These are phyloP conservation scores for Sclerotinia nivalis DNA, from an alignment of 2,329 filamentous ascomycete species.

Conservation along the genomic window DNA sequence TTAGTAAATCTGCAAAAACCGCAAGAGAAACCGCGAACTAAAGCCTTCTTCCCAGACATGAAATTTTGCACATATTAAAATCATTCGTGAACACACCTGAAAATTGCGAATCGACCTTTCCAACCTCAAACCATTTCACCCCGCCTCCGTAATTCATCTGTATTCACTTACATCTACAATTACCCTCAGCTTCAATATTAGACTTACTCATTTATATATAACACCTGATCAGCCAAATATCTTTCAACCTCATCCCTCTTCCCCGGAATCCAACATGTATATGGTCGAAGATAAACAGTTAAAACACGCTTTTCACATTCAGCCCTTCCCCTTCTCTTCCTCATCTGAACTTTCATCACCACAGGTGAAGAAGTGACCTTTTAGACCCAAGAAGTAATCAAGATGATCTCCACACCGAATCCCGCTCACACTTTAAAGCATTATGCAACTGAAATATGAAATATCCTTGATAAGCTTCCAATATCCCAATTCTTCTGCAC, in stretches of 20 bases:
- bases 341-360: too few species aligned
- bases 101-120: neutral
- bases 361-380: too few species aligned
- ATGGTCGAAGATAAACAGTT: neutral
- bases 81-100: neutral
- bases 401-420: neutral
- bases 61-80: neutral
- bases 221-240: neutral
- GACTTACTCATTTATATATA: too few species aligned
- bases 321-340: neutral
- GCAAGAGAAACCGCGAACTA: neutral
- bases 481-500: neutral
- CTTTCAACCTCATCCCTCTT: neutral
- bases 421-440: neutral
- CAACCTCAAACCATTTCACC: fast-evolving
- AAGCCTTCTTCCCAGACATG: neutral
- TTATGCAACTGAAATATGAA: neutral
- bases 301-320: neutral
- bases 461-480: neutral
- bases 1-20: fast-evolving
- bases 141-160: too few species aligned
- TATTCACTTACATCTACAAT: neutral
- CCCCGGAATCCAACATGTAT: neutral
- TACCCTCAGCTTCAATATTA: neutral
- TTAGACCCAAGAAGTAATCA: too few species aligned